A percentile compares a stretch with the other conserved stretches of the same genome.
These are phyloP conservation scores for Arthrobotrys conoides DNA, from an alignment of 2,329 filamentous ascomycete species.

Conservation along the genomic window DNA sequence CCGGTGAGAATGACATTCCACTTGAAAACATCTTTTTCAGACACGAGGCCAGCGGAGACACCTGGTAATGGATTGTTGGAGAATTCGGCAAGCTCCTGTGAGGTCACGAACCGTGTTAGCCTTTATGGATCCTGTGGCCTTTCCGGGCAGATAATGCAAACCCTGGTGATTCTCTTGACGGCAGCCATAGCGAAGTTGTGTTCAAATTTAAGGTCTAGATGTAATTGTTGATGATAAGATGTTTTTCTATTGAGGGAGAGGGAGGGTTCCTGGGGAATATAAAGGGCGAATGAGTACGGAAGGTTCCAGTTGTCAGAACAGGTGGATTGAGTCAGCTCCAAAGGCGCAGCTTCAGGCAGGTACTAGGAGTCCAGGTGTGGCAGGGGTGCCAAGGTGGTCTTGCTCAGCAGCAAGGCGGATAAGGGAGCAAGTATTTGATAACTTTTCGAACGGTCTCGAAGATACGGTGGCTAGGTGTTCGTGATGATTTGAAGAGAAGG, in stretches of 20 bases:
- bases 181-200: conserved; percentile 30
- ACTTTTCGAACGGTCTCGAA: conserved; percentile 10
- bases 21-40: conserved; percentile 77
- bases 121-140: not conserved
- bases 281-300: conserved; percentile 18
- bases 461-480: not conserved
- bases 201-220: not conserved
- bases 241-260: not conserved
- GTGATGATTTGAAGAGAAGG: conserved; percentile 8
- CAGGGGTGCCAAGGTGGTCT: conserved; percentile 23
- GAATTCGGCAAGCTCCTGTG: conserved; percentile 75
- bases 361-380: conserved; percentile 15
- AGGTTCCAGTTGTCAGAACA: conserved; percentile 17
- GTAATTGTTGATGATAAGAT: conserved; percentile 1
- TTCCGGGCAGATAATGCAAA: not conserved
- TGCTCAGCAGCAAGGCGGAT: conserved; percentile 25
- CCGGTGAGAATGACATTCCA: conserved; percentile 79
- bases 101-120: conserved; percentile 23
- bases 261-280: conserved; percentile 11
- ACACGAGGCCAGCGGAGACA: conserved; percentile 72
- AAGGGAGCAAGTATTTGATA: conserved; percentile 2
- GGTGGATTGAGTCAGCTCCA: conserved; percentile 55
- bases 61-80: conserved; percentile 72
- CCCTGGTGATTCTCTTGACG: conserved; percentile 50
- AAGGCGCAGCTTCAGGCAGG: conserved; percentile 50